These are phyloP conservation scores for Fusarium anthophilum DNA, from an alignment of 2,329 filamentous ascomycete genomes.

Conservation along the genomic window DNA sequence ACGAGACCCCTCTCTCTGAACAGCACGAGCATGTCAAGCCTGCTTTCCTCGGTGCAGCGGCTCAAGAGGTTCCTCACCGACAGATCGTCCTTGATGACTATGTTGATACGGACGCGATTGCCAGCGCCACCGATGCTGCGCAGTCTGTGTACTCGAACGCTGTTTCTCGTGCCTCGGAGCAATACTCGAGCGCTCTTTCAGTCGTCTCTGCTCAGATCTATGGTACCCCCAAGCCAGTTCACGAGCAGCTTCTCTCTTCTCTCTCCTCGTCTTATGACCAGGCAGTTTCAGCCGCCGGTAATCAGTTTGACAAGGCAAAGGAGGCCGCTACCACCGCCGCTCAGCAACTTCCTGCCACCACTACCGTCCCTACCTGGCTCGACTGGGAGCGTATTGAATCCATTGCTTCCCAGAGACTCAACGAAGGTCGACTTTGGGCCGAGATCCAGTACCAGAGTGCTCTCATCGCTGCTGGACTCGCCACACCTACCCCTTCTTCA, in stretches of 20 bases:
- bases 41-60: constrained; percentile 61
- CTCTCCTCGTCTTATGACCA: constrained; percentile 74
- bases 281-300: constrained; percentile 69
- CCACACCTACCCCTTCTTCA: constrained; percentile 61
- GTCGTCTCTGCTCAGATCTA: constrained; percentile 73
- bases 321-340: constrained; percentile 60
- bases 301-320: constrained; percentile 65
- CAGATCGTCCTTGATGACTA: constrained; percentile 62
- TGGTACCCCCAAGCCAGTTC: constrained; percentile 74
- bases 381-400: constrained; percentile 65
- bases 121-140: constrained; percentile 55
- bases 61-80: constrained; percentile 59
- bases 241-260: constrained; percentile 75
- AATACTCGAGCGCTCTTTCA: constrained; percentile 74
- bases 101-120: constrained; percentile 47
- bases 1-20: constrained; percentile 39
- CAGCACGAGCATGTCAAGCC: constrained; percentile 53
- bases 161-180: constrained; percentile 70
- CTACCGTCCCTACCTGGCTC: constrained; percentile 52
- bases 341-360: constrained; percentile 58
- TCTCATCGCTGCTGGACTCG: constrained; percentile 71
- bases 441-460: constrained; percentile 76
- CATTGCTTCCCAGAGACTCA: constrained; percentile 74
- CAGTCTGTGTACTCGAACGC: constrained; percentile 72
- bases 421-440: constrained; percentile 75